Percentiles rank a stretch among this genome's conserved stretches.
These are phyloP conservation scores for Hypoxylon sp. DNA, from an alignment of 2,329 filamentous ascomycete genomes.

Conservation along the genomic window DNA sequence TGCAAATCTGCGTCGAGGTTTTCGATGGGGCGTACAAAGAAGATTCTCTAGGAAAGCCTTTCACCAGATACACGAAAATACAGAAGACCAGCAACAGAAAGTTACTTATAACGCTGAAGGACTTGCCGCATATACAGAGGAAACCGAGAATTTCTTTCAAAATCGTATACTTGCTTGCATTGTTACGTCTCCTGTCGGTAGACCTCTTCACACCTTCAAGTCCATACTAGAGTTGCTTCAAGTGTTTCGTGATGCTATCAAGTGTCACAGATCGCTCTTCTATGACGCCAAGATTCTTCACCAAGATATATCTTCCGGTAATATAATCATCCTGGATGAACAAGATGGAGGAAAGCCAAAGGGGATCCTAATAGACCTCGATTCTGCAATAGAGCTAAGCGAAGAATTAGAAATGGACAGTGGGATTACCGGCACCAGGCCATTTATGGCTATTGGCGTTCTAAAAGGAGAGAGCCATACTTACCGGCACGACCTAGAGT, in stretches of 20 bases:
- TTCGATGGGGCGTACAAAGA: constrained; percentile 46
- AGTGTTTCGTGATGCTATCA: constrained; percentile 47
- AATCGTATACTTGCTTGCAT: constrained; percentile 46
- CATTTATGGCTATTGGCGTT: constrained; percentile 50
- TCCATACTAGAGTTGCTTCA: constrained; percentile 43
- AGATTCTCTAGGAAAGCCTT: constrained; percentile 27
- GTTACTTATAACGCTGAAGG: constrained; percentile 20
- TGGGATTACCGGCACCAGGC: constrained; percentile 42
- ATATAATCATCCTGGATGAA: constrained; percentile 48
- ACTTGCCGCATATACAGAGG: constrained; percentile 41
- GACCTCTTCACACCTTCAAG: constrained; percentile 45
- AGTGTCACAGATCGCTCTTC: constrained; percentile 47
- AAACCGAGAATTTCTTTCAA: constrained; percentile 42
- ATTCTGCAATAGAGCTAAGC: constrained; percentile 43
- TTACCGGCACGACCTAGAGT: constrained; percentile 50
- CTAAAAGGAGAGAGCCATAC: constrained; percentile 44
- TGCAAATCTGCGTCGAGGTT: constrained; percentile 48
- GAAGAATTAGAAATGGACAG: constrained; percentile 17
- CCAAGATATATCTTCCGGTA: constrained; percentile 46
- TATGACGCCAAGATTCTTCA: constrained; percentile 47
- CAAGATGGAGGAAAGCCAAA: constrained; percentile 36
- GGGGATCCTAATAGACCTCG: constrained; percentile 50
- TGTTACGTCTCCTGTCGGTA: constrained; percentile 48
- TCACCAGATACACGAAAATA: constrained; percentile 20
- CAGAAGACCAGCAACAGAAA: constrained; percentile 28